phyloP scores from a whole-genome alignment of 441 rosid genomes.

The Dalechampia spathulata region DNA sequence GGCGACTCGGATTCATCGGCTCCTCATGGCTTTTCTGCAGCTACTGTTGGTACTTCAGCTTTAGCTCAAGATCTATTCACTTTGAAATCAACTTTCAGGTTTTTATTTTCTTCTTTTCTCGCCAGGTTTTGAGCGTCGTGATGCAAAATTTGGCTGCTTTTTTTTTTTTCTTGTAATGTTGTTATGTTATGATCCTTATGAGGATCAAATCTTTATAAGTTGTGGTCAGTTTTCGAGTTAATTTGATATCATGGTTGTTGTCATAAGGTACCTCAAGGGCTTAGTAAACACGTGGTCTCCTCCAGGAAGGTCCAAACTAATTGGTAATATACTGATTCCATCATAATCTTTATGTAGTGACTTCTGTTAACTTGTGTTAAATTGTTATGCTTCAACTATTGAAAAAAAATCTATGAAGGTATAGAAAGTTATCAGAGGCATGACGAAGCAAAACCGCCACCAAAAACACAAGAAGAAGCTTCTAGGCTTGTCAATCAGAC shows the following conservation, averaged over 20 bases:
- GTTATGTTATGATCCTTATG: no score
- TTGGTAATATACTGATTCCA: slow-evolving; percentile 41
- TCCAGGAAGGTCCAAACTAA: slow-evolving; percentile 90
- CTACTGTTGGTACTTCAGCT: slow-evolving; percentile 63
- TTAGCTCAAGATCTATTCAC: slow-evolving; percentile 65
- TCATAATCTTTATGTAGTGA: no score
- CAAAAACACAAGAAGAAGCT: slow-evolving; percentile 65
- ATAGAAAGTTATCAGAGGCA: slow-evolving; percentile 61
- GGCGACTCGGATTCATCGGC: slow-evolving; percentile 42
- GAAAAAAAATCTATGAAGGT: slow-evolving; percentile 34
- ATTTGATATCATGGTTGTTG: no score
- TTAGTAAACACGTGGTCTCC: slow-evolving; percentile 54
- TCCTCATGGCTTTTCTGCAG: slow-evolving; percentile 57
- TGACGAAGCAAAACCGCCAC: slow-evolving; percentile 86
- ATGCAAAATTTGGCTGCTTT: no score
- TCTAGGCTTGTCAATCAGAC: slow-evolving; percentile 49
- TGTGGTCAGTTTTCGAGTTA: no score
- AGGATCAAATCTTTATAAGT: no score
- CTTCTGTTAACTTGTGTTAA: no score
- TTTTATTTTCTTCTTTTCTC: background rate
- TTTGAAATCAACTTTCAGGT: slow-evolving; percentile 76
- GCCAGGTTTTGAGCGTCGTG: no score
- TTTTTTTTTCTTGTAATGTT: no score
- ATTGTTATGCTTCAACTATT: background rate
- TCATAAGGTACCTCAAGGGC: slow-evolving; percentile 63